A percentile compares a stretch with the other conserved stretches of the same genome.
Conservation (phyloP, 2,329 filamentous ascomycete genomes). For the Cercospora berteroae region DNA sequence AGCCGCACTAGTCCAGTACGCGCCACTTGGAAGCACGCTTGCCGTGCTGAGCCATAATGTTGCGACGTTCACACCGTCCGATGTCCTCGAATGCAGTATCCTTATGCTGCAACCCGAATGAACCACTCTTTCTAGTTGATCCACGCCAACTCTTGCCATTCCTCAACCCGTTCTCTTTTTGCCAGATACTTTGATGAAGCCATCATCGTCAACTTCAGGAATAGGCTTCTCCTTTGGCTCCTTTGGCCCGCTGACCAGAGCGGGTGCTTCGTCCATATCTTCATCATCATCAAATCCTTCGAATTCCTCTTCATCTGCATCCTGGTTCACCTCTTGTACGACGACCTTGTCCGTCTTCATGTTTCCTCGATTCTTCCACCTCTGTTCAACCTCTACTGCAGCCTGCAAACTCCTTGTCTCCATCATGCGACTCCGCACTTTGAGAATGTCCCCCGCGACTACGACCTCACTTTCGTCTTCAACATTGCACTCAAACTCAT, state of each 20-base stretch:
- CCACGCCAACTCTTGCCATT: background rate
- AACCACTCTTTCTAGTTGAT: background rate
- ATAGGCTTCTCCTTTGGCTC: conserved; percentile 57
- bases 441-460: conserved; percentile 71
- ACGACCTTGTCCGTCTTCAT: conserved; percentile 56
- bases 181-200: conserved; percentile 41
- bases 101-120: background rate
- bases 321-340: conserved; percentile 60
- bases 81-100: background rate
- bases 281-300: conserved; percentile 53
- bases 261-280: conserved; percentile 61
- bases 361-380: conserved; percentile 67
- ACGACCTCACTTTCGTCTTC: conserved; percentile 82
- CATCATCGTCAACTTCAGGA: conserved; percentile 51
- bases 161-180: conserved; percentile 36
- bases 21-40: background rate
- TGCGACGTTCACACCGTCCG: background rate
- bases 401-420: conserved; percentile 73
- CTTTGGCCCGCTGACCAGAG: conserved; percentile 50
- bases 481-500: conserved; percentile 91
- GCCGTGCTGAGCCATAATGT: background rate
- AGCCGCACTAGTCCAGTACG: background rate
- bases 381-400: conserved; percentile 71
- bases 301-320: conserved; percentile 48
- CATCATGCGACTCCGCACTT: conserved; percentile 63